Percentiles rank a stretch among this genome's conserved stretches.
phyloP scores from a whole-genome alignment of 176 grass and related monocot genomes.

The Carex myosuroides region DNA sequence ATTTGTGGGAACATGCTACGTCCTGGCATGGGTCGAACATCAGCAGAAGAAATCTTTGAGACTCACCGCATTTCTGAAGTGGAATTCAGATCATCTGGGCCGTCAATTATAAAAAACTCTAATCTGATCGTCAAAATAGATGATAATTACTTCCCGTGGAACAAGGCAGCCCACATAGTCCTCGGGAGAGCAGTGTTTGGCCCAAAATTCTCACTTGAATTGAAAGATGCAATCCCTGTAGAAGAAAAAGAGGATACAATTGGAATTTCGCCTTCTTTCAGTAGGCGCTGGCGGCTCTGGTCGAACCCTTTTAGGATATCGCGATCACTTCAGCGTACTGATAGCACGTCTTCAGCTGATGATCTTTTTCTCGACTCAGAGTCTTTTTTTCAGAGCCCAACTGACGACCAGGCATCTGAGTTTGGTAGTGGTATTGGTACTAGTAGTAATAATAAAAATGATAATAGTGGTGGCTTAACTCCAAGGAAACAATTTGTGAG shows the following conservation, averaged over 20 bases:
- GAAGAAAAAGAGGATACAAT: constrained; percentile 51
- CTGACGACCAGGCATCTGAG: constrained; percentile 52
- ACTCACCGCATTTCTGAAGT: constrained; percentile 64
- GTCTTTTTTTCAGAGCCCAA: constrained; percentile 67
- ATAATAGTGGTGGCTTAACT: constrained; percentile 35
- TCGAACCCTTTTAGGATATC: constrained; percentile 79
- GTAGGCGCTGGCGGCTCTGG: constrained; percentile 86
- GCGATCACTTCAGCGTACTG: constrained; percentile 73
- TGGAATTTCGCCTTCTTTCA: constrained; percentile 50
- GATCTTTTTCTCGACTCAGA: constrained; percentile 92
- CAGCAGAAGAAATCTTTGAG: constrained; percentile 73
- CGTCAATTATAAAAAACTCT: constrained; percentile 68
- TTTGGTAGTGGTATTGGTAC: constrained; percentile 1
- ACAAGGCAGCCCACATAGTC: constrained; percentile 72
- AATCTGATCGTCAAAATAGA: constrained; percentile 83
- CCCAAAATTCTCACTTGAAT: constrained; percentile 54
- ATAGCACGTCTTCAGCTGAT: constrained; percentile 65
- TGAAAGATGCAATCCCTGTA: constrained; percentile 60
- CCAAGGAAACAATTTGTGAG: constrained; percentile 84
- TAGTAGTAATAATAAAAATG: constrained; percentile 10
- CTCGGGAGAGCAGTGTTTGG: constrained; percentile 88
- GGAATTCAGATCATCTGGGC: constrained; percentile 67
- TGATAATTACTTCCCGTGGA: constrained; percentile 68
- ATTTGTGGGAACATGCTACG: constrained; percentile 76
- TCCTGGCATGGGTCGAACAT: constrained; percentile 58